A percentile compares a stretch with the other conserved stretches of the same genome.
phyloP scores from a whole-genome alignment of 352 stramenopile species.

The Pythium aquatile region DNA sequence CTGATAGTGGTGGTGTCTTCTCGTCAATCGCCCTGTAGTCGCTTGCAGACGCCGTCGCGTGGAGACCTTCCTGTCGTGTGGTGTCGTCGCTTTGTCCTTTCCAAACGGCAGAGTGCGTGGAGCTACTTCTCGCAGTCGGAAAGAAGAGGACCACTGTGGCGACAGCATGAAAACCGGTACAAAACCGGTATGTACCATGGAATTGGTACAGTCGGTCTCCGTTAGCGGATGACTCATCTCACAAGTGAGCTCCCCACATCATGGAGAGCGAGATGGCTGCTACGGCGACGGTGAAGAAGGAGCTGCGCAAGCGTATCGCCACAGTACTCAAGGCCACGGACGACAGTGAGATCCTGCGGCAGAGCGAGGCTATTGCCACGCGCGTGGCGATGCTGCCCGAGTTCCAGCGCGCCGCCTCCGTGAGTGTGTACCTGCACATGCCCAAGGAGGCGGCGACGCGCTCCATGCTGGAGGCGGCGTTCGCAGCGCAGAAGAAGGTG shows the following conservation, averaged over 20 bases:
- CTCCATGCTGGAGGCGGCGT: constrained; percentile 49
- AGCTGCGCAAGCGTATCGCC: constrained; percentile 58
- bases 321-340: constrained; percentile 39
- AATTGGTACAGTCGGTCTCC: not conserved
- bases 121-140: constrained; percentile 2
- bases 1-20: not conserved
- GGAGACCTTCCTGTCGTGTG: not conserved
- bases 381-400: constrained; percentile 50
- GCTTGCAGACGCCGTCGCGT: not conserved
- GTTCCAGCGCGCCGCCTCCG: constrained; percentile 36
- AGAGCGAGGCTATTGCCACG: constrained; percentile 51
- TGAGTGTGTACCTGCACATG: constrained; percentile 89
- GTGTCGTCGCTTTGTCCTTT: not conserved
- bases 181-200: not conserved
- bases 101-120: constrained; percentile 8
- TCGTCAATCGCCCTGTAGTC: not conserved
- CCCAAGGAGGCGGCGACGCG: constrained; percentile 69
- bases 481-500: constrained; percentile 67
- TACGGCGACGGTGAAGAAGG: constrained; percentile 45
- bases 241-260: not conserved
- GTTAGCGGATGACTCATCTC: constrained; percentile 11
- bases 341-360: constrained; percentile 39
- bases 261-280: constrained; percentile 7
- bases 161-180: not conserved
- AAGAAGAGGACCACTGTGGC: not conserved